phyloP scores from a whole-genome alignment of 129 eudicot genomes.

The Artemisia tridentata region DNA sequence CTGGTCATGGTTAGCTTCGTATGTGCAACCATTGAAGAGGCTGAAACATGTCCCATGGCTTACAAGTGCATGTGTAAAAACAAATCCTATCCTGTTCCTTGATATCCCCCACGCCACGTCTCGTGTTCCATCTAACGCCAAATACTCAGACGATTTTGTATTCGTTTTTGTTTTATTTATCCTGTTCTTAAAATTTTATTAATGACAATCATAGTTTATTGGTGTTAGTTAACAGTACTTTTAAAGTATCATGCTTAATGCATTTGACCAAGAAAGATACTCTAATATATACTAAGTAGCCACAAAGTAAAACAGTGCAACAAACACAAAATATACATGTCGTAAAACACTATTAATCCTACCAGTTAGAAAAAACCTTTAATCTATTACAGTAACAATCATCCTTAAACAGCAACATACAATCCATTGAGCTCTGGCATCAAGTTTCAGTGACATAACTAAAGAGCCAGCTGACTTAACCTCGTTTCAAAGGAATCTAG shows the following conservation, averaged over 20 bases:
- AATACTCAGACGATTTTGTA: slow-evolving; percentile 32
- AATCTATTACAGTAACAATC: slow-evolving; percentile 1
- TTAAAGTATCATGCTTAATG: not conserved
- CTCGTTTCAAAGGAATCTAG: not conserved
- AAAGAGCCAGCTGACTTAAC: slow-evolving; percentile 9
- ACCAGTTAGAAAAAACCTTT: slow-evolving; percentile 5
- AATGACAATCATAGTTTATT: slow-evolving; percentile 16
- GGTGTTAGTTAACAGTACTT: slow-evolving; percentile 12
- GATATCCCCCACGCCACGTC: not conserved
- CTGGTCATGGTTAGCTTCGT: slow-evolving; percentile 93
- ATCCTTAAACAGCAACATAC: slow-evolving; percentile 13
- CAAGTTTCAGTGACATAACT: slow-evolving; percentile 11
- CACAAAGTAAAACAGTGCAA: not conserved
- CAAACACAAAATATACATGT: not conserved
- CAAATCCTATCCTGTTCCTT: slow-evolving; percentile 95
- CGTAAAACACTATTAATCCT: slow-evolving; percentile 1
- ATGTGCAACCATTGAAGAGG: slow-evolving; percentile 92
- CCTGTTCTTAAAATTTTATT: slow-evolving; percentile 7
- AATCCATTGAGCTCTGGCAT: slow-evolving; percentile 5
- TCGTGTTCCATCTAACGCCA: slow-evolving; percentile 21
- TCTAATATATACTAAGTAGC: not conserved
- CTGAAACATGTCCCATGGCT: slow-evolving; percentile 97
- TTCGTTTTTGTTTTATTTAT: not conserved
- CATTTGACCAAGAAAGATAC: not conserved
- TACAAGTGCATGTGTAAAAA: slow-evolving; percentile 93